phyloP scores from a whole-genome alignment of 148 eudicot species.

The Limonium bicolor region DNA sequence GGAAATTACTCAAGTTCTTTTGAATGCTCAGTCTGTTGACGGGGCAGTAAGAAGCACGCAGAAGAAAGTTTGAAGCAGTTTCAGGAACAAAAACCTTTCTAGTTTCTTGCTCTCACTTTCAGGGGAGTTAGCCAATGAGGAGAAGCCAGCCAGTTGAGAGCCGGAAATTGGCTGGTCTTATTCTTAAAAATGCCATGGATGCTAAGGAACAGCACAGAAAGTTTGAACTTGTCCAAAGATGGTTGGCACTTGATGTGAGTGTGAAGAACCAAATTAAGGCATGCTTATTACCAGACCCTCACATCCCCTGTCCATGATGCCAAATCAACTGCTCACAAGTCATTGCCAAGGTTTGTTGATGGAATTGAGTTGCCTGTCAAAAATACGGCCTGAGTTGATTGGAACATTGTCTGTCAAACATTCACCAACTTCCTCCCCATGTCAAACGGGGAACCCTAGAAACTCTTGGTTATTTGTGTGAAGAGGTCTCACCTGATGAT shows the following conservation, averaged over 20 bases:
- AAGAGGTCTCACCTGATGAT: constrained; percentile 84
- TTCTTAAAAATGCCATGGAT: constrained; percentile 88
- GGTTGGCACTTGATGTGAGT: constrained; percentile 63
- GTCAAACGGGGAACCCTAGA: constrained; percentile 90
- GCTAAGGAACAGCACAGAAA: constrained; percentile 93
- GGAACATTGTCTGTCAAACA: constrained; percentile 49
- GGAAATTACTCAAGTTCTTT: constrained; percentile 83
- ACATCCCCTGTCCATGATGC: constrained; percentile 72
- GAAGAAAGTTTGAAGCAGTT: constrained; percentile 74
- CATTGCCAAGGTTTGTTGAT: constrained; percentile 86
- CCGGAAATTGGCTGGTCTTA: constrained; percentile 75
- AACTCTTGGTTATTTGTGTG: constrained; percentile 88
- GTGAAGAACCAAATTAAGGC: constrained; percentile 73
- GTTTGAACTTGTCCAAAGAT: constrained; percentile 76
- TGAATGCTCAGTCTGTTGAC: constrained; percentile 85
- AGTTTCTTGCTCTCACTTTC: constrained; percentile 70
- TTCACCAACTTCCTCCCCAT: constrained; percentile 81
- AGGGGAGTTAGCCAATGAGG: constrained; percentile 76
- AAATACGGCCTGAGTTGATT: constrained; percentile 93
- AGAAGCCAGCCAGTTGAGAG: constrained; percentile 83
- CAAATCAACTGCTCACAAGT: constrained; percentile 88
- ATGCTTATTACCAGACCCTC: constrained; percentile 69
- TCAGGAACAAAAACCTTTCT: constrained; percentile 82
- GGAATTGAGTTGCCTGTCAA: constrained; percentile 90
- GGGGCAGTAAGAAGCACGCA: constrained; percentile 69